A percentile compares a stretch with the other conserved stretches of the same genome.
Conservation (phyloP, 2,329 filamentous ascomycete species). For the Xylariaceae sp. region DNA sequence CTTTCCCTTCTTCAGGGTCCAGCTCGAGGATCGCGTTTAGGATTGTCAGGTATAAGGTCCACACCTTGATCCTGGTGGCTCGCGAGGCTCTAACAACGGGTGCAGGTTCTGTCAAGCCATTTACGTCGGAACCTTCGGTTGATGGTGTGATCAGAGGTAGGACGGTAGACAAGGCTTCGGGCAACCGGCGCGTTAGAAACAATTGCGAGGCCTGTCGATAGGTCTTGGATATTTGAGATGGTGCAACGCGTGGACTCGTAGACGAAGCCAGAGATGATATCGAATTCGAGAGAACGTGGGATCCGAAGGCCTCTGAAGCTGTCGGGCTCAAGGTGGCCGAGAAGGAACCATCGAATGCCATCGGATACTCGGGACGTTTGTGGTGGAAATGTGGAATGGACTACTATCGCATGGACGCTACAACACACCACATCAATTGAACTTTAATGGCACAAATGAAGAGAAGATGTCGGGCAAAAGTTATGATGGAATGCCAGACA, state of each 20-base stretch:
- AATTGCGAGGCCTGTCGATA: slow-evolving; percentile 94
- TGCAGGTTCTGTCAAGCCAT: slow-evolving; percentile 61
- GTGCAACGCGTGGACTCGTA: slow-evolving; percentile 63
- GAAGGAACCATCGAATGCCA: slow-evolving; percentile 53
- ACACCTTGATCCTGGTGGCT: slow-evolving; percentile 89
- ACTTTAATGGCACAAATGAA: not conserved
- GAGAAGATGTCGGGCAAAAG: not conserved
- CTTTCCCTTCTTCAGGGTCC: slow-evolving; percentile 88
- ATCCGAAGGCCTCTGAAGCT: slow-evolving; percentile 53
- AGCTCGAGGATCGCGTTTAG: slow-evolving; percentile 90
- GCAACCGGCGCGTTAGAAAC: slow-evolving; percentile 90
- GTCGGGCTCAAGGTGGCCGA: slow-evolving; percentile 55
- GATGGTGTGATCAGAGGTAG: slow-evolving; percentile 77
- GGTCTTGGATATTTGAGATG: slow-evolving; percentile 82
- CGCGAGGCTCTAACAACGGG: slow-evolving; percentile 82
- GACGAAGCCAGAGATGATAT: slow-evolving; percentile 73
- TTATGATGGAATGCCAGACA: not conserved
- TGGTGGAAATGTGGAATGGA: slow-evolving; percentile 1
- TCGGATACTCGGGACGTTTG: slow-evolving; percentile 32
- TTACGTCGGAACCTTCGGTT: slow-evolving; percentile 51
- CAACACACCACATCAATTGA: slow-evolving; percentile 14
- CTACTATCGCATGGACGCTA: slow-evolving; percentile 15
- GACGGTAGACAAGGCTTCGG: slow-evolving; percentile 86
- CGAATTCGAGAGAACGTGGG: slow-evolving; percentile 66
- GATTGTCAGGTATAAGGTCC: slow-evolving; percentile 95